These are phyloP conservation scores for Colletotrichum abscissum DNA, from an alignment of 2,329 filamentous ascomycete species.

Conservation along the genomic window DNA sequence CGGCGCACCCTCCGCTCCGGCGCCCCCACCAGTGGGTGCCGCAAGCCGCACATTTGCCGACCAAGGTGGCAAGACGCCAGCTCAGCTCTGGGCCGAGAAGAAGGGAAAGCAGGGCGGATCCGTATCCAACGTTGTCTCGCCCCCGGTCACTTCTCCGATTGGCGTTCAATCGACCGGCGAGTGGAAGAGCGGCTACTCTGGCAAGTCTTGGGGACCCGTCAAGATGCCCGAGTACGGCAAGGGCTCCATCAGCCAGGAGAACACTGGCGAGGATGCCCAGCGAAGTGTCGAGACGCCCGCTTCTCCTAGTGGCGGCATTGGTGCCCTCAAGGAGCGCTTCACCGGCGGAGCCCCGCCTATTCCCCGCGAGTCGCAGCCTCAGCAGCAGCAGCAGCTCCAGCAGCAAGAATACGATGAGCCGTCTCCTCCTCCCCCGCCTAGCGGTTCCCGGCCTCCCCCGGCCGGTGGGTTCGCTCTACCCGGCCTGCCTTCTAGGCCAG, in stretches of 20 bases:
- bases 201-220: slow-evolving; percentile 91
- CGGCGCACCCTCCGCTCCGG: slow-evolving; percentile 68
- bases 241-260: slow-evolving; percentile 66
- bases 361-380: neutral
- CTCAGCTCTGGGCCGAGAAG: slow-evolving; percentile 97
- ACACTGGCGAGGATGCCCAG: slow-evolving; percentile 65
- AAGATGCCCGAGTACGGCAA: slow-evolving; percentile 79
- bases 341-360: slow-evolving; percentile 78
- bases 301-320: slow-evolving; percentile 73
- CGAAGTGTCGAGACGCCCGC: slow-evolving; percentile 61
- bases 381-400: neutral
- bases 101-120: slow-evolving; percentile 83
- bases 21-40: slow-evolving; percentile 73
- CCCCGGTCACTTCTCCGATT: slow-evolving; percentile 64
- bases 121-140: slow-evolving; percentile 52
- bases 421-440: slow-evolving; percentile 64
- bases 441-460: slow-evolving; percentile 74
- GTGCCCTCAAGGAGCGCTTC: slow-evolving; percentile 85
- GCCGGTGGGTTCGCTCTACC: slow-evolving; percentile 83
- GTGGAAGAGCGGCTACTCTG: slow-evolving; percentile 92
- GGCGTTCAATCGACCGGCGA: slow-evolving; percentile 80
- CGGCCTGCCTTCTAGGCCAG: slow-evolving; percentile 74
- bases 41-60: slow-evolving; percentile 96
- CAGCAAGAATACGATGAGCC: slow-evolving; percentile 54
- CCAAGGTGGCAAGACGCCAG: slow-evolving; percentile 93